Percentiles rank a stretch among this genome's conserved stretches.
phyloP scores from a whole-genome alignment of 2,329 filamentous ascomycete genomes.

The Xylaria sp. region DNA sequence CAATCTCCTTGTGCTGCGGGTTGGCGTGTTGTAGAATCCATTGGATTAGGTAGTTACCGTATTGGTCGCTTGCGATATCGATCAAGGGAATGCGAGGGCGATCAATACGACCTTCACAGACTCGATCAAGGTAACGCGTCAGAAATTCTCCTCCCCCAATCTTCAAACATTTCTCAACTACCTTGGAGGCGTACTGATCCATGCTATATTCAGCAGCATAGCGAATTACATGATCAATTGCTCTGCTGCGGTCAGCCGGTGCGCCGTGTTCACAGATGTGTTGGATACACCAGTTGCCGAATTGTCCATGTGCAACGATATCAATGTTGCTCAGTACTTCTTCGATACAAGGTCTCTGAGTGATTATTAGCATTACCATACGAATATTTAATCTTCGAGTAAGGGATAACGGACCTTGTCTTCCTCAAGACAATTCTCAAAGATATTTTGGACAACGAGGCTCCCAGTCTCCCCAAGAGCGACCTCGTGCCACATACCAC shows the following conservation, averaged over 20 bases:
- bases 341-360: constrained; percentile 94
- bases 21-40: constrained; percentile 93
- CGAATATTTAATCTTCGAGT: not conserved
- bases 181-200: constrained; percentile 98
- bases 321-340: constrained; percentile 96
- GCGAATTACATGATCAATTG: constrained; percentile 93
- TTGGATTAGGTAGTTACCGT: constrained; percentile 97
- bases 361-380: constrained; percentile 34
- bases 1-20: constrained; percentile 89
- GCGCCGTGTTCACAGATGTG: constrained; percentile 98
- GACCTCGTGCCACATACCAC: constrained; percentile 99
- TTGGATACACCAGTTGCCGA: constrained; percentile 99
- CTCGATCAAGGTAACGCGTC: constrained; percentile 89
- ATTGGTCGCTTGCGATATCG: constrained; percentile 98
- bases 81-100: constrained; percentile 96
- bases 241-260: constrained; percentile 88
- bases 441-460: constrained; percentile 98
- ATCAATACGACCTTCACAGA: constrained; percentile 90
- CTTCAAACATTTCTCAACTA: constrained; percentile 98
- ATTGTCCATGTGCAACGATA: constrained; percentile 95
- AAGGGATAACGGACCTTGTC: constrained; percentile 78
- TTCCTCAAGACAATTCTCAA: constrained; percentile 98
- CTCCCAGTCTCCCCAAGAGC: constrained; percentile 97
- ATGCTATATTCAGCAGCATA: constrained; percentile 97
- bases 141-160: constrained; percentile 93